A percentile compares a stretch with the other conserved stretches of the same genome.
These are phyloP conservation scores for Oropetium thomaeum DNA, from an alignment of 176 grass and related monocot species.

Conservation along the genomic window DNA sequence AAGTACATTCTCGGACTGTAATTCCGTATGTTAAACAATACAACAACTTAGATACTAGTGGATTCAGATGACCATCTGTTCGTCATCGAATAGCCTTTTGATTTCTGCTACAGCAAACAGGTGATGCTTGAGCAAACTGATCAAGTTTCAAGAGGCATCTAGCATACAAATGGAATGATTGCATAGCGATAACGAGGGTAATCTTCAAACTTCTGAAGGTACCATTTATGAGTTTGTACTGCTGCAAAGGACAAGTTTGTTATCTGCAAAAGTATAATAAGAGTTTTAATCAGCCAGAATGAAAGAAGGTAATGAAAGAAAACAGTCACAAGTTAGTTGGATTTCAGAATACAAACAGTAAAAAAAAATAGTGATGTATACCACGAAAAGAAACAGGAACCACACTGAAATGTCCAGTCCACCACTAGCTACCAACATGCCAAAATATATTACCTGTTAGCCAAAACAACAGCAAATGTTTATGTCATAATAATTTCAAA, in stretches of 20 bases:
- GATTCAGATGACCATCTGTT: slow-evolving; percentile 31
- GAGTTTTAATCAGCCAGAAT: not conserved
- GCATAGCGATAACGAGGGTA: slow-evolving; percentile 67
- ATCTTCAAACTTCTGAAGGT: slow-evolving; percentile 84
- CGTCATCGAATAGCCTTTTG: not conserved
- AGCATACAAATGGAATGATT: slow-evolving; percentile 80
- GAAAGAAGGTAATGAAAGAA: slow-evolving; percentile 5
- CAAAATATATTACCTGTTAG: slow-evolving; percentile 76
- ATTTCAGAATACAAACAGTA: not conserved
- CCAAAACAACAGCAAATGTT: slow-evolving; percentile 11
- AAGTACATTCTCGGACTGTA: not conserved
- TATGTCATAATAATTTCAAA: slow-evolving; percentile 24
- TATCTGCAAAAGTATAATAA: slow-evolving; percentile 46
- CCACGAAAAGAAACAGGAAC: slow-evolving; percentile 85
- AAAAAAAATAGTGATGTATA: slow-evolving; percentile 38
- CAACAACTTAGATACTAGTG: not conserved
- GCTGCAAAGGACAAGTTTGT: slow-evolving; percentile 72
- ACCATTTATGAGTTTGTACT: slow-evolving; percentile 84
- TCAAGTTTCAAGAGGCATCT: slow-evolving; percentile 22
- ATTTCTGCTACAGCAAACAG: not conserved
- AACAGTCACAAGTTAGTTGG: not conserved
- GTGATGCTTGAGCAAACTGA: not conserved
- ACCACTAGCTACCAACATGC: slow-evolving; percentile 69
- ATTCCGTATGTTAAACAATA: slow-evolving; percentile 7
- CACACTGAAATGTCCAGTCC: slow-evolving; percentile 63